Conservation (phyloP, 2,329 filamentous ascomycete species). For the Huntiella decipiens region DNA sequence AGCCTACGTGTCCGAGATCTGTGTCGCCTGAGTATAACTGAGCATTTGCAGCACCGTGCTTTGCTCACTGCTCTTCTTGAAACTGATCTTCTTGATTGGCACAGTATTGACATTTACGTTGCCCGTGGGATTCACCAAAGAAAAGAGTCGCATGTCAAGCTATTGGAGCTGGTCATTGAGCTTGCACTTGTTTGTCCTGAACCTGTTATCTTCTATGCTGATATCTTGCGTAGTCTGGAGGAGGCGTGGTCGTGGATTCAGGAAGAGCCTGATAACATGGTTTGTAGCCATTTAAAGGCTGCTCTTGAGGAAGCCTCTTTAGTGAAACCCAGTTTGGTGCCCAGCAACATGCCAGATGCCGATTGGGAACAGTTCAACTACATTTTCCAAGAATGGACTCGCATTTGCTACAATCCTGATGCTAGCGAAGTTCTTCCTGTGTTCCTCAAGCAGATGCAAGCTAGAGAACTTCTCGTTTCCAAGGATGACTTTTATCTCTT, state of each 20-base stretch:
- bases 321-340: conserved; percentile 17
- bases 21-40: conserved; percentile 37
- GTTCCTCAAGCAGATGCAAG: conserved; percentile 72
- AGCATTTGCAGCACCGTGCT: conserved; percentile 36
- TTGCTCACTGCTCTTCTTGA: conserved; percentile 37
- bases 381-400: conserved; percentile 88
- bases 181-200: conserved; percentile 60
- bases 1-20: conserved; percentile 35
- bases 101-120: conserved; percentile 49
- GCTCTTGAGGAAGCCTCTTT: conserved; percentile 30
- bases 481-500: conserved; percentile 65
- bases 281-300: conserved; percentile 52
- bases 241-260: conserved; percentile 64
- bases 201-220: conserved; percentile 60
- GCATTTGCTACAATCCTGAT: conserved; percentile 58
- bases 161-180: conserved; percentile 64
- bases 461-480: conserved; percentile 49
- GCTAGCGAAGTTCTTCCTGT: conserved; percentile 53
- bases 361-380: conserved; percentile 78
- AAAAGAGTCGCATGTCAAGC: conserved; percentile 54
- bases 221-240: conserved; percentile 69
- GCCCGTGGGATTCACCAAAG: conserved; percentile 53
- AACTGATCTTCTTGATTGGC: conserved; percentile 43
- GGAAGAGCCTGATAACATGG: conserved; percentile 46
- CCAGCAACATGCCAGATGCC: conserved; percentile 31